These are phyloP conservation scores for Yarrowia sp. DNA, from an alignment of 805 yeast species.

Conservation along the genomic window DNA sequence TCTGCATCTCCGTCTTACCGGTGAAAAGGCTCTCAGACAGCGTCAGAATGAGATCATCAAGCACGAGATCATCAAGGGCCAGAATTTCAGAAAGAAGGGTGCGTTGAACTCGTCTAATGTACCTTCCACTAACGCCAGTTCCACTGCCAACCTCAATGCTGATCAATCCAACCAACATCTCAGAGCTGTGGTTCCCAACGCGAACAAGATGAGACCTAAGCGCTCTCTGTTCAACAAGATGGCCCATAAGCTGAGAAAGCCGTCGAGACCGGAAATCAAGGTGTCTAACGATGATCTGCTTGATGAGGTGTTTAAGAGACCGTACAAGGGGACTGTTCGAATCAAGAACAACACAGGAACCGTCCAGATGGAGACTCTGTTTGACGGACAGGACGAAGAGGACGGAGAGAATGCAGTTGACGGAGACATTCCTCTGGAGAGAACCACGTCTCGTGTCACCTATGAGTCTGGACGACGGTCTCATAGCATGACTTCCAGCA, in stretches of 20 bases:
- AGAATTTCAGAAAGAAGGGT: conserved; percentile 33
- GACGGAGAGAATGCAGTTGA: conserved; percentile 13
- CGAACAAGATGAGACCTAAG: conserved; percentile 1
- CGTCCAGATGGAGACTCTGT: conserved; percentile 29
- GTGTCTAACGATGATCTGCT: conserved; percentile 46
- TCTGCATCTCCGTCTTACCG: conserved; percentile 42
- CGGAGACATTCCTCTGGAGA: conserved; percentile 12
- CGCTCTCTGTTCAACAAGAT: conserved; percentile 7
- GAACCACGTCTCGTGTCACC: conserved; percentile 16
- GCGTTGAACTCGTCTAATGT: background rate
- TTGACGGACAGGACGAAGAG: conserved; percentile 12
- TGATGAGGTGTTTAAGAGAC: conserved; percentile 48
- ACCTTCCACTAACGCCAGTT: conserved; percentile 14
- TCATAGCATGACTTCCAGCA: conserved; percentile 18
- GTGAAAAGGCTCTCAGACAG: conserved; percentile 13
- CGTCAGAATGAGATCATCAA: conserved; percentile 32
- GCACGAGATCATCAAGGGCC: conserved; percentile 39
- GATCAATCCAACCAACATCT: background rate
- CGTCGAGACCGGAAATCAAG: conserved; percentile 40
- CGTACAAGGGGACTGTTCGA: conserved; percentile 46
- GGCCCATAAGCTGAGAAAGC: conserved; percentile 26
- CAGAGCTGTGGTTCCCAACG: background rate
- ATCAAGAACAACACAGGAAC: conserved; percentile 39
- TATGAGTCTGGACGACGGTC: conserved; percentile 21
- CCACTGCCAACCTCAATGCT: background rate